Conservation (phyloP, 179 eudicot genomes). For the Vitellaria paradoxa region DNA sequence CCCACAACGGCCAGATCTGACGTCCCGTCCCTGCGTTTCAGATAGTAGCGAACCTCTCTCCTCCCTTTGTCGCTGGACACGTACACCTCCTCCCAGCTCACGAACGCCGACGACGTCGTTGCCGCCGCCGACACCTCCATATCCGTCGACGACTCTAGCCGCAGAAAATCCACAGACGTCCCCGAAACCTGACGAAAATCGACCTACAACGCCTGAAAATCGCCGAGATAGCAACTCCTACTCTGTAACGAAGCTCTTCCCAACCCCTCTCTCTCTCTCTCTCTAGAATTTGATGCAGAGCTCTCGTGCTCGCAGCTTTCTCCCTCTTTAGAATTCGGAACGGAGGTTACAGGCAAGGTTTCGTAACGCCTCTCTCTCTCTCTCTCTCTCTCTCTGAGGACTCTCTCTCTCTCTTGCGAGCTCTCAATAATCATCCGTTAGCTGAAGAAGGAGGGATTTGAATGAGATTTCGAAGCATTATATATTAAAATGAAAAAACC, state of each 20-base stretch:
- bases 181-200: background rate
- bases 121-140: slow-evolving; percentile 19
- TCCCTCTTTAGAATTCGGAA: background rate
- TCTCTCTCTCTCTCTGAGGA: slow-evolving; percentile 2
- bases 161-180: background rate
- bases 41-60: slow-evolving; percentile 54
- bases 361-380: background rate
- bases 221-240: background rate
- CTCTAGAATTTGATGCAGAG: background rate
- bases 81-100: slow-evolving; percentile 65
- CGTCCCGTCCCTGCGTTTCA: slow-evolving; percentile 51
- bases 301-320: no score
- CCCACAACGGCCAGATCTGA: slow-evolving; percentile 74
- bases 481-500: background rate
- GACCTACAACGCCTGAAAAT: background rate
- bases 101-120: slow-evolving; percentile 27
- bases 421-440: background rate
- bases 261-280: background rate
- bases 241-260: background rate
- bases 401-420: background rate
- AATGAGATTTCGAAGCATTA: slow-evolving; percentile 3
- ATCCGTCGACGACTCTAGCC: background rate
- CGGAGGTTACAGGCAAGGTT: background rate
- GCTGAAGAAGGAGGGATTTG: background rate
- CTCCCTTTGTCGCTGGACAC: slow-evolving; percentile 47